These are phyloP conservation scores for Sclerotinia borealis DNA, from an alignment of 2,329 filamentous ascomycete genomes.

Conservation along the genomic window DNA sequence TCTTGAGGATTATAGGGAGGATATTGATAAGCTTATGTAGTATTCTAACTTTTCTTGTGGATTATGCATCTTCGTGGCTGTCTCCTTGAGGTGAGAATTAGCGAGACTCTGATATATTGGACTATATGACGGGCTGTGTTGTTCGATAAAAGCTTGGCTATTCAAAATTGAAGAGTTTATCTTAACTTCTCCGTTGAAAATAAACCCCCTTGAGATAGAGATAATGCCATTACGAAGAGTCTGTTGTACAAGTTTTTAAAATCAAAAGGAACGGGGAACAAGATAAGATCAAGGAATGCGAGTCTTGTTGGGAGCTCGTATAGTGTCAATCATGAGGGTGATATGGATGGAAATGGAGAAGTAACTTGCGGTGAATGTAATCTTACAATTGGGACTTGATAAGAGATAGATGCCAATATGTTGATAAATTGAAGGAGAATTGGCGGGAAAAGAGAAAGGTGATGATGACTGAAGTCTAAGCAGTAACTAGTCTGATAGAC, in stretches of 20 bases:
- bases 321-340: not conserved
- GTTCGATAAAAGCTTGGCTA: not conserved
- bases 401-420: not conserved
- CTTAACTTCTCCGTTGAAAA: not conserved
- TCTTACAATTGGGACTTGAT: not conserved
- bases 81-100: too few relatives aligned
- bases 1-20: not conserved
- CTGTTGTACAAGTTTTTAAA: not conserved
- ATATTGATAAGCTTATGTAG: not conserved
- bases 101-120: too few relatives aligned
- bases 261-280: not conserved
- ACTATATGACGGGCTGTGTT: not conserved
- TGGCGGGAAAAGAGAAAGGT: not conserved
- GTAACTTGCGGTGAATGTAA: too few relatives aligned
- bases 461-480: not conserved
- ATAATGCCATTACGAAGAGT: not conserved
- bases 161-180: not conserved
- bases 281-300: not conserved
- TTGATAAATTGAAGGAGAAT: not conserved
- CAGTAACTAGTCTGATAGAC: not conserved
- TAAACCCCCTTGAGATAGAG: not conserved
- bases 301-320: too few relatives aligned
- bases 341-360: not conserved
- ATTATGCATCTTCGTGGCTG: not conserved
- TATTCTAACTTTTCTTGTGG: not conserved